These are phyloP conservation scores for Solanum hybrid DNA, from an alignment of 305 asterid genomes.

Conservation along the genomic window DNA sequence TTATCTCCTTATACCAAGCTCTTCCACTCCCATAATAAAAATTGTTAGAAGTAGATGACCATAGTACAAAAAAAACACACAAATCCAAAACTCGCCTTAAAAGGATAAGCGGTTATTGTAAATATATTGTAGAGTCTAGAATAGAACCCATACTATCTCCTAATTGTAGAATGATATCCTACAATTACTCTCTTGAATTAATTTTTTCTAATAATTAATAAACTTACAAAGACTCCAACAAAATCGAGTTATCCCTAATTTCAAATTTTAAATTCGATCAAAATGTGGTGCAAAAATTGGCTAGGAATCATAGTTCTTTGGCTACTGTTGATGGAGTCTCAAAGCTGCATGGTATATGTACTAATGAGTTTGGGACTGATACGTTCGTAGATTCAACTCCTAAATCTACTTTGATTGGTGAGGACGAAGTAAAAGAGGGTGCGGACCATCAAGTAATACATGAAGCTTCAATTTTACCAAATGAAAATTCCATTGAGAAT, in stretches of 20 bases:
- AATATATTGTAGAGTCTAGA: neutral
- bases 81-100: neutral
- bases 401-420: no score
- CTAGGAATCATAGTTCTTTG: no score
- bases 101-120: neutral
- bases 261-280: neutral
- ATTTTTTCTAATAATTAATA: neutral
- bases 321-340: no score
- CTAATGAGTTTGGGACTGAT: no score
- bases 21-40: conserved; percentile 9
- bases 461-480: no score
- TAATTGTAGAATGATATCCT: neutral
- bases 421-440: no score
- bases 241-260: neutral
- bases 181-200: neutral
- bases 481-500: no score
- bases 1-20: neutral
- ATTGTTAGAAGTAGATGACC: neutral
- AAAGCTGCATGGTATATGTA: no score
- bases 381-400: no score
- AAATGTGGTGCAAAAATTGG: no score
- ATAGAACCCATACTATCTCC: neutral
- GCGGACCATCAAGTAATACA: no score
- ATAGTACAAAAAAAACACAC: neutral
- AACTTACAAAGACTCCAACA: neutral